These are phyloP conservation scores for Cruciata laevipes DNA, from an alignment of 257 asterid species.

Conservation along the genomic window DNA sequence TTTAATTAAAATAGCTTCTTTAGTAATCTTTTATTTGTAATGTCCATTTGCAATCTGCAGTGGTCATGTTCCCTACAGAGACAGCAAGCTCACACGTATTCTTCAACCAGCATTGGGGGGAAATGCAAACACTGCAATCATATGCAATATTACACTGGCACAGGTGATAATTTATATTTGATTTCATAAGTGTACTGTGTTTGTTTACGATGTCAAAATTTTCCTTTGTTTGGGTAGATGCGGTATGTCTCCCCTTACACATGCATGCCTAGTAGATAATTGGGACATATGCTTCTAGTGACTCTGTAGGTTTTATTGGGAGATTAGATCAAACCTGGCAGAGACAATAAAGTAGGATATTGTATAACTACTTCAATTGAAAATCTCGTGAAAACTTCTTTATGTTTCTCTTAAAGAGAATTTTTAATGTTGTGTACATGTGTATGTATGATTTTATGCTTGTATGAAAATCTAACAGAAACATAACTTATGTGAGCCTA, in stretches of 20 bases:
- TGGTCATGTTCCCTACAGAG: conserved; percentile 97
- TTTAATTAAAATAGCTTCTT: conserved; percentile 9
- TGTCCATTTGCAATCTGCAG: conserved; percentile 41
- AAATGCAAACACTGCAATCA: conserved; percentile 92
- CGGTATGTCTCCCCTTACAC: neutral
- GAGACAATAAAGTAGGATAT: too few relatives aligned
- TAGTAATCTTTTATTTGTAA: conserved; percentile 14
- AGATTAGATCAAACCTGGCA: neutral
- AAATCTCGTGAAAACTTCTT: neutral
- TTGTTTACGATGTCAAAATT: neutral
- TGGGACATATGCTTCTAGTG: neutral
- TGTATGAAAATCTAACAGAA: neutral
- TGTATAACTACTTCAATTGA: neutral
- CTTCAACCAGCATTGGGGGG: conserved; percentile 98
- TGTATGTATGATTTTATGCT: neutral
- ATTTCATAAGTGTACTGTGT: neutral
- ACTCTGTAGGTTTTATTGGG: neutral
- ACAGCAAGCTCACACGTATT: conserved; percentile 95
- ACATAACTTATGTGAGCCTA: neutral
- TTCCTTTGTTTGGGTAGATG: too few relatives aligned
- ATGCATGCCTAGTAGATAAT: neutral
- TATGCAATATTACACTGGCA: conserved; percentile 96
- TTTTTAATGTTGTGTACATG: neutral
- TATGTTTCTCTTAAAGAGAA: too few relatives aligned
- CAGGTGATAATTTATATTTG: conserved; percentile 48